These are phyloP conservation scores for Chaetomium sp. DNA, from an alignment of 2,329 filamentous ascomycete genomes.

Conservation along the genomic window DNA sequence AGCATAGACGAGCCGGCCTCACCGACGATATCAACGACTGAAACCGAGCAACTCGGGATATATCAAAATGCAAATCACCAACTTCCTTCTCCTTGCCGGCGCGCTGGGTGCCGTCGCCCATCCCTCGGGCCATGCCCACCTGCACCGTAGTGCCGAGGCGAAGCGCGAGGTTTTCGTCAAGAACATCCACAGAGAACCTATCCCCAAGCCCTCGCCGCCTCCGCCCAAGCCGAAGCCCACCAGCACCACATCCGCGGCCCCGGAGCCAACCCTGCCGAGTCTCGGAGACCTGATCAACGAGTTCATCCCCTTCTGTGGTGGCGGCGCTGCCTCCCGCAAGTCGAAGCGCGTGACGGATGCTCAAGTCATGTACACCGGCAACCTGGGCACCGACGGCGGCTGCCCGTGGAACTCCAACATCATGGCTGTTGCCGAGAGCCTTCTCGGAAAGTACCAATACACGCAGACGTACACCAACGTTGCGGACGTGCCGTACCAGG, in stretches of 20 bases:
- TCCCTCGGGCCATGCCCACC: conserved; percentile 33
- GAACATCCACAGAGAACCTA: conserved; percentile 22
- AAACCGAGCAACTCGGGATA: neutral
- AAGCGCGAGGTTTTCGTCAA: conserved; percentile 26
- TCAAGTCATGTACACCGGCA: conserved; percentile 43
- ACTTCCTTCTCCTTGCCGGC: conserved; percentile 27
- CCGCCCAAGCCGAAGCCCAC: conserved; percentile 3
- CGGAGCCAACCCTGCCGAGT: conserved; percentile 8
- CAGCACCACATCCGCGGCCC: conserved; percentile 10
- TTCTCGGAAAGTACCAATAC: conserved; percentile 40
- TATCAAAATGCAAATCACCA: conserved; percentile 23
- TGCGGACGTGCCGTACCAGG: conserved; percentile 27
- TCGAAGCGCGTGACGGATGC: conserved; percentile 42
- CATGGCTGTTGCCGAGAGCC: conserved; percentile 34
- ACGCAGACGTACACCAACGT: conserved; percentile 35
- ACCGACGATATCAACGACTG: neutral
- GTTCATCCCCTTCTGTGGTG: conserved; percentile 30
- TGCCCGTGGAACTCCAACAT: conserved; percentile 46
- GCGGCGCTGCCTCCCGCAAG: conserved; percentile 20
- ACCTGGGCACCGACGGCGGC: conserved; percentile 33
- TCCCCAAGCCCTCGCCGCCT: conserved; percentile 4
- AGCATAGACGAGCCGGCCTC: too few species aligned
- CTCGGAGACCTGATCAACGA: conserved; percentile 6
- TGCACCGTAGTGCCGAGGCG: conserved; percentile 28
- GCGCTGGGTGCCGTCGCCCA: conserved; percentile 29